phyloP scores from a whole-genome alignment of 371 early-diverging fungal species.

The Thermomucor indicae-seudaticae region DNA sequence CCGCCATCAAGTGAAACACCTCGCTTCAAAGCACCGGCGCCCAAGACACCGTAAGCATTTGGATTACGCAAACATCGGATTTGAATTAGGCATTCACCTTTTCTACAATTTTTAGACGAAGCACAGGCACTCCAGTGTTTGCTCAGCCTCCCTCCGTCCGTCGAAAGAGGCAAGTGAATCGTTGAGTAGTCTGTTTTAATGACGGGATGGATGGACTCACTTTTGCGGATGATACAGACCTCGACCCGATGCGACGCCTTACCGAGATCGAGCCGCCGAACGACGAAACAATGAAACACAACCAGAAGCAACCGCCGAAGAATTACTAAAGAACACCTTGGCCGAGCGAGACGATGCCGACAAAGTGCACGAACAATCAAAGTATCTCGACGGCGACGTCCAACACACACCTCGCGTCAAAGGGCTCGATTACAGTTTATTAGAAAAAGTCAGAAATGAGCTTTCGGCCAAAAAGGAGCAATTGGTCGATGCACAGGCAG shows the following conservation, averaged over 20 bases:
- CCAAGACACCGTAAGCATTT: slow-evolving; percentile 40
- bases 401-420: slow-evolving; percentile 90
- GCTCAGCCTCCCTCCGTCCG: slow-evolving; percentile 40
- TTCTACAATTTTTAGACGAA: slow-evolving; percentile 8
- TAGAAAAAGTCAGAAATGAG: slow-evolving; percentile 61
- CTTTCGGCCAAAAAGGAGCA: slow-evolving; percentile 7
- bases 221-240: too few relatives aligned
- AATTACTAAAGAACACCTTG: slow-evolving; percentile 18
- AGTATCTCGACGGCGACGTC: slow-evolving; percentile 85
- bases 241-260: slow-evolving; percentile 18
- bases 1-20: slow-evolving; percentile 26
- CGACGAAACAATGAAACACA: slow-evolving; percentile 53
- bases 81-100: slow-evolving; percentile 13
- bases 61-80: background rate
- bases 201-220: too few relatives aligned
- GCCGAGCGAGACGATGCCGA: slow-evolving; percentile 42
- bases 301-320: slow-evolving; percentile 22
- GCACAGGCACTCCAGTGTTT: slow-evolving; percentile 36
- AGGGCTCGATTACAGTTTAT: slow-evolving; percentile 81
- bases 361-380: slow-evolving; percentile 72
- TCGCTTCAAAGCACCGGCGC: slow-evolving; percentile 39
- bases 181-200: too few relatives aligned
- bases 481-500: slow-evolving; percentile 5
- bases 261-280: slow-evolving; percentile 90
- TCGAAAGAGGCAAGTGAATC: slow-evolving; percentile 32